These are phyloP conservation scores for Phytophthora crassamura DNA, from an alignment of 352 stramenopile genomes.

Conservation along the genomic window DNA sequence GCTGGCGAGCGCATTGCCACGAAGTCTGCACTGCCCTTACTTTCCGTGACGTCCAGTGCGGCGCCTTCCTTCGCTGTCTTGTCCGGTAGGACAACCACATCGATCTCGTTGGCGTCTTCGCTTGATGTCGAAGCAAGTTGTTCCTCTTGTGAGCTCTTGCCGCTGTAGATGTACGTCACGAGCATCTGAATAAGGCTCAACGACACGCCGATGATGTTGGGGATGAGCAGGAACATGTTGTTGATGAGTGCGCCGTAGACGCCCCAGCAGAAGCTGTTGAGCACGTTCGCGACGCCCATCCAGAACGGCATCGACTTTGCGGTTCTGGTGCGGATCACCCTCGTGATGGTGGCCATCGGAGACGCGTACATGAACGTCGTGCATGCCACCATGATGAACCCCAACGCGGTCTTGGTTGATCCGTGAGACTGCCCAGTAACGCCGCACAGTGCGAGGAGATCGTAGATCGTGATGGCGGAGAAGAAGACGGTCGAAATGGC, in stretches of 20 bases:
- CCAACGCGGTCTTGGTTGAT: conserved; percentile 35
- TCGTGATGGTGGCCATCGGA: conserved; percentile 51
- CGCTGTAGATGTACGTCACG: conserved; percentile 49
- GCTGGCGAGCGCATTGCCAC: conserved; percentile 15
- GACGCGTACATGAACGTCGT: conserved; percentile 65
- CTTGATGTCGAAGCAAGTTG: conserved; percentile 5
- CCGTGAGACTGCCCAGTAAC: conserved; percentile 28
- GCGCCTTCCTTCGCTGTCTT: background rate
- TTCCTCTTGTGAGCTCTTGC: conserved; percentile 31
- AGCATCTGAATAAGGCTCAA: conserved; percentile 47
- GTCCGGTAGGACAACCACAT: conserved; percentile 13
- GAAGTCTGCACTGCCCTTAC: background rate
- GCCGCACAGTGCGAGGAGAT: conserved; percentile 32
- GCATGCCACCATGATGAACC: conserved; percentile 49
- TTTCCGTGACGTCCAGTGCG: too few relatives aligned
- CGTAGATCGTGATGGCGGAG: conserved; percentile 35
- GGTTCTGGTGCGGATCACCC: conserved; percentile 32
- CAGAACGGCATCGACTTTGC: conserved; percentile 32
- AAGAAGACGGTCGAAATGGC: conserved; percentile 6
- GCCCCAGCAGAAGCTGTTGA: conserved; percentile 34
- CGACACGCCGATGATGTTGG: conserved; percentile 38
- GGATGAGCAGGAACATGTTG: conserved; percentile 46
- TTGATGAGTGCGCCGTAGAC: conserved; percentile 23
- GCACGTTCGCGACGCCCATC: conserved; percentile 24
- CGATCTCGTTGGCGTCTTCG: conserved; percentile 1